phyloP scores from a whole-genome alignment of 2,329 filamentous ascomycete genomes.

The Fusarium irregulare region DNA sequence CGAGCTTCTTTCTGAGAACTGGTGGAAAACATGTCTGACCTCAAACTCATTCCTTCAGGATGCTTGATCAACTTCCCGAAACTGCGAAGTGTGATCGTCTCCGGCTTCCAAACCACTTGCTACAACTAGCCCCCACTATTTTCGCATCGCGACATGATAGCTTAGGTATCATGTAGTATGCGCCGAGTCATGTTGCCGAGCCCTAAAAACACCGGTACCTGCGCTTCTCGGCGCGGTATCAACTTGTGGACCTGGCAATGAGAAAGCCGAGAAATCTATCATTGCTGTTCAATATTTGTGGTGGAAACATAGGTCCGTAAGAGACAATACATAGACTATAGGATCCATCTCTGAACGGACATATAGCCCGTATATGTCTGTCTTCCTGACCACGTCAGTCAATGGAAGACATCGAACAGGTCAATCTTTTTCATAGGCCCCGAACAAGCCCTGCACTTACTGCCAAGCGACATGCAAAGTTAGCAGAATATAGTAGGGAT shows the following conservation, averaged over 20 bases:
- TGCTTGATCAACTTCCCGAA: background rate
- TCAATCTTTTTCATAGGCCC: constrained; percentile 3
- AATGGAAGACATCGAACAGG: background rate
- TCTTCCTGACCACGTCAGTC: constrained; percentile 17
- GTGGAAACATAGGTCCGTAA: background rate
- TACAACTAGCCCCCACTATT: background rate
- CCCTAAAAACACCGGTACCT: constrained; percentile 21
- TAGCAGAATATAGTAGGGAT: constrained; percentile 27
- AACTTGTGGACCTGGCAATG: constrained; percentile 1
- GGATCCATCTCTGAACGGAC: background rate
- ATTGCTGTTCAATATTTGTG: background rate
- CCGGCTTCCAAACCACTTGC: background rate
- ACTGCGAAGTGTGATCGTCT: background rate
- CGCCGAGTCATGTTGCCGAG: constrained; percentile 26
- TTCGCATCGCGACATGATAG: constrained; percentile 7
- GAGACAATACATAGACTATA: background rate
- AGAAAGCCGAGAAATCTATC: constrained; percentile 22
- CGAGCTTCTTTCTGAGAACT: background rate
- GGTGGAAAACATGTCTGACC: background rate
- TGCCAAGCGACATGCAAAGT: background rate
- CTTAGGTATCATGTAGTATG: constrained; percentile 32
- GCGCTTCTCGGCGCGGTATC: background rate
- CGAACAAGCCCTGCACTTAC: background rate
- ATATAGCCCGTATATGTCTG: background rate
- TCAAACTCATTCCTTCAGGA: background rate